Evolutionary conservation across 2,329 filamentous ascomycete species (phyloP).

Genomic region (Cladosporium austrohemisphaericum): DNA sequence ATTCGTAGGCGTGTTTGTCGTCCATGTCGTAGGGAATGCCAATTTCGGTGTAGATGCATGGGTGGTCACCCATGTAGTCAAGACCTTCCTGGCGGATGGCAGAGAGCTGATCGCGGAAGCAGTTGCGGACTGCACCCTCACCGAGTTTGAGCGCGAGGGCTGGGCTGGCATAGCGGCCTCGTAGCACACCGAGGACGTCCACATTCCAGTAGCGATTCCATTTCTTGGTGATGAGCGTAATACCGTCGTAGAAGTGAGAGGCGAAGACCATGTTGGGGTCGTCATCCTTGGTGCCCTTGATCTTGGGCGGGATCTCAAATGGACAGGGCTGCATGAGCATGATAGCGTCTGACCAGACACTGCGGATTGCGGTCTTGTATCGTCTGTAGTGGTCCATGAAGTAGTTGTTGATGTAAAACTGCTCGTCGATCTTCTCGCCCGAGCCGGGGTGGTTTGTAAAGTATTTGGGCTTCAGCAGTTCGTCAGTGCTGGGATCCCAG

Average conservation of each 20-base stretch:
- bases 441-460: slow-evolving; percentile 75
- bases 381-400: slow-evolving; percentile 82
- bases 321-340: slow-evolving; percentile 90
- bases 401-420: slow-evolving; percentile 84
- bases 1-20: slow-evolving; percentile 89
- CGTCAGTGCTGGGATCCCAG: slow-evolving; percentile 80
- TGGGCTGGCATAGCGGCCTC: slow-evolving; percentile 82
- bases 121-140: slow-evolving; percentile 90
- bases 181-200: slow-evolving; percentile 86
- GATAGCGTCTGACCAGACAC: slow-evolving; percentile 73
- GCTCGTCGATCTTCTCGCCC: slow-evolving; percentile 71
- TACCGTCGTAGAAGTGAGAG: slow-evolving; percentile 93
- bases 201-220: slow-evolving; percentile 99
- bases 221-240: slow-evolving; percentile 95
- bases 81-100: slow-evolving; percentile 80
- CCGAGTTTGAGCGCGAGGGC: slow-evolving; percentile 91
- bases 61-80: slow-evolving; percentile 84
- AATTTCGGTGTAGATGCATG: slow-evolving; percentile 88
- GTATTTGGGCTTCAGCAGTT: slow-evolving; percentile 77
- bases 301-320: slow-evolving; percentile 80
- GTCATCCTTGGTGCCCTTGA: slow-evolving; percentile 85
- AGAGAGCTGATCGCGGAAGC: slow-evolving; percentile 80
- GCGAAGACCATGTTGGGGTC: slow-evolving; percentile 88
- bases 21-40: slow-evolving; percentile 99
- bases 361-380: slow-evolving; percentile 70